Base-by-base conservation (phyloP, 768 basidiomycete species). In the Xanthoconium purpureum region DNA sequence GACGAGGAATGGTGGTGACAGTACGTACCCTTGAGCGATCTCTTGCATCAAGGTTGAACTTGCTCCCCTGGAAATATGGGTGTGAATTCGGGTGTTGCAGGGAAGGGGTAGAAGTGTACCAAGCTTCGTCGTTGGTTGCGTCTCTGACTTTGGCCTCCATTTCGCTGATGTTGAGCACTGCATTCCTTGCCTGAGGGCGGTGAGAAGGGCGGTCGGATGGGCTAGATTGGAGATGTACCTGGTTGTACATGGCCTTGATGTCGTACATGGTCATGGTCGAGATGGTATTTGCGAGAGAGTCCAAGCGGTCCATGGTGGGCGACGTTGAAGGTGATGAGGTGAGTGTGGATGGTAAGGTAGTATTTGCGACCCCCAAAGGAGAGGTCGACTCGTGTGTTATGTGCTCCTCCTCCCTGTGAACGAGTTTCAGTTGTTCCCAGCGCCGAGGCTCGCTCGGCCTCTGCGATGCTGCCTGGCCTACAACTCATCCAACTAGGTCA, bases 11-110 rank as follows among this genome's bases (percentile, higher is more conserved):
- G 43, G 30, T 43, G 42, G 47, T 6, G 17, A 48, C 15, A 24
- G 56, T 8, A 78, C 88, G 64, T 62, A 96, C 95, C 91, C 93
- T 81, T 94, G 89, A 13, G 97, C 94, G 62, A 99, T 98, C 64
- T 98, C 94, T 69, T 94, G 91, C 97, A 98, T 98, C 73, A 98
- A 75, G 28, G 94, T 95, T 47, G 95, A 97, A 69, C 91, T 94
- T 56, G 96, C 96, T 17, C 97, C 96, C 96, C 95, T 97, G 62
- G 56, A 47, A 50, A 49, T 15, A n/a, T 30, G 40, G 15, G 28
- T 45, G 53, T 62, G 45, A 64, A 50, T 13, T 33, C 3, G 9
- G 14, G 40, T 35, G 20, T n/a, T 33, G 10, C 10, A 24, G 48
- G 13, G 6, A 28, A 32, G 36, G 29, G 9, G 15, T 4, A 39